phyloP scores from a whole-genome alignment of 768 basidiomycete genomes.

The Trametes villosa region DNA sequence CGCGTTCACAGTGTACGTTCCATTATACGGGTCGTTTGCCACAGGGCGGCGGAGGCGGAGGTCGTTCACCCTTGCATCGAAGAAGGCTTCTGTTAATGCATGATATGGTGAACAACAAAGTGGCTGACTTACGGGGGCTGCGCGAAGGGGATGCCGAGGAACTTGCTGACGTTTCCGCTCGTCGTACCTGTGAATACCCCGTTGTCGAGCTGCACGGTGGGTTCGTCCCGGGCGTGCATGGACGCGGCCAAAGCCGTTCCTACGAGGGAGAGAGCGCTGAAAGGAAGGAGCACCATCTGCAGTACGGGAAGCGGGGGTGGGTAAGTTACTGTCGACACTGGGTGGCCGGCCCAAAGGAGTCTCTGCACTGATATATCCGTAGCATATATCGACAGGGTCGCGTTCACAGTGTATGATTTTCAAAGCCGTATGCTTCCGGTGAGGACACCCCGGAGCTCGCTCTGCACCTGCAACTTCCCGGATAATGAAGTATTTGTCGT shows the following conservation, averaged over 20 bases:
- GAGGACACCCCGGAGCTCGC: no score
- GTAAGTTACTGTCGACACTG: background rate
- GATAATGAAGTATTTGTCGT: no score
- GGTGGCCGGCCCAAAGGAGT: background rate
- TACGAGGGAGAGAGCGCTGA: background rate
- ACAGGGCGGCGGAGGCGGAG: slow-evolving; percentile 26
- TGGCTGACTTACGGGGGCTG: background rate
- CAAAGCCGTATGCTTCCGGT: no score
- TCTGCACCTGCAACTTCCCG: no score
- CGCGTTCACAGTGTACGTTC: slow-evolving; percentile 10
- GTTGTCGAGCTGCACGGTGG: slow-evolving; percentile 3
- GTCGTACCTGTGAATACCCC: background rate
- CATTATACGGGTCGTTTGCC: slow-evolving; percentile 1
- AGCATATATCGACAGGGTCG: no score
- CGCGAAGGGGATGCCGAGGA: background rate
- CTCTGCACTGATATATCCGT: background rate
- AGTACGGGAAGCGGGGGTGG: background rate
- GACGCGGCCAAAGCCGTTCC: background rate
- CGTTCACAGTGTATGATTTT: no score
- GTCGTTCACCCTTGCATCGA: slow-evolving; percentile 1
- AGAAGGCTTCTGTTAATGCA: no score
- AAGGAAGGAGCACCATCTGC: background rate
- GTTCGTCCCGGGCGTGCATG: slow-evolving; percentile 11
- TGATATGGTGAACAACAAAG: background rate
- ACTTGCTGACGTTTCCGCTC: background rate